Conservation (phyloP, 148 eudicot genomes). For the Nepenthes gracilis region DNA sequence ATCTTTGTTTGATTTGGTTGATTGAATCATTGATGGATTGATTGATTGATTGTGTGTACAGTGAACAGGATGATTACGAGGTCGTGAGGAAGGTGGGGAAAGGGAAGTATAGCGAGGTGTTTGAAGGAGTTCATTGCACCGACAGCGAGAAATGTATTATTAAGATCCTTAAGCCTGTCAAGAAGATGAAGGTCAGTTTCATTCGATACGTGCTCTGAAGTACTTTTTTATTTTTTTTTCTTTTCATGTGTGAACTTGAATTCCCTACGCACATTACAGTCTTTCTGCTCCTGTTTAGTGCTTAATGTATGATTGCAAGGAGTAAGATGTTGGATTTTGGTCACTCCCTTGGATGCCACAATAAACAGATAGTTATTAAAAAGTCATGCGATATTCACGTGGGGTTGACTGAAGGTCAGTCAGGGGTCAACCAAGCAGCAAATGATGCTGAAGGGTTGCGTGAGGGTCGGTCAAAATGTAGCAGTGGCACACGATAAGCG, state of each 20-base stretch:
- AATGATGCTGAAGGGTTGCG: no score
- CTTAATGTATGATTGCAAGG: no score
- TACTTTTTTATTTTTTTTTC: neutral
- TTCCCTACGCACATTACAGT: no score
- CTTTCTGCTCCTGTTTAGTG: no score
- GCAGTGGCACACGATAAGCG: no score
- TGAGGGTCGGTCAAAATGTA: no score
- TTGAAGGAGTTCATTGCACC: conserved; percentile 69
- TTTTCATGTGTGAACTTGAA: neutral
- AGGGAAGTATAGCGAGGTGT: conserved; percentile 94
- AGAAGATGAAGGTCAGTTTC: conserved; percentile 75
- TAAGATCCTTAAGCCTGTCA: conserved; percentile 90
- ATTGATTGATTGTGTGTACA: conserved; percentile 7
- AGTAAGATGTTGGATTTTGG: no score
- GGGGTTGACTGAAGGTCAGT: no score
- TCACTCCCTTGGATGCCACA: no score
- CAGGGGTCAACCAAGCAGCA: no score
- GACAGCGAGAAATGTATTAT: conserved; percentile 80
- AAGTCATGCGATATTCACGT: no score
- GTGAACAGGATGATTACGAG: conserved; percentile 95
- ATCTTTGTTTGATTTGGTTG: conserved; percentile 3
- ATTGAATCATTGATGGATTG: conserved; percentile 3
- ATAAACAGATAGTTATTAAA: no score
- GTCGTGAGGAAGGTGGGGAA: conserved; percentile 95
- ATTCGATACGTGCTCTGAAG: neutral